A percentile compares a stretch with the other conserved stretches of the same genome.
phyloP scores from a whole-genome alignment of 805 yeast genomes.

The Suhomyces xylopsoci region DNA sequence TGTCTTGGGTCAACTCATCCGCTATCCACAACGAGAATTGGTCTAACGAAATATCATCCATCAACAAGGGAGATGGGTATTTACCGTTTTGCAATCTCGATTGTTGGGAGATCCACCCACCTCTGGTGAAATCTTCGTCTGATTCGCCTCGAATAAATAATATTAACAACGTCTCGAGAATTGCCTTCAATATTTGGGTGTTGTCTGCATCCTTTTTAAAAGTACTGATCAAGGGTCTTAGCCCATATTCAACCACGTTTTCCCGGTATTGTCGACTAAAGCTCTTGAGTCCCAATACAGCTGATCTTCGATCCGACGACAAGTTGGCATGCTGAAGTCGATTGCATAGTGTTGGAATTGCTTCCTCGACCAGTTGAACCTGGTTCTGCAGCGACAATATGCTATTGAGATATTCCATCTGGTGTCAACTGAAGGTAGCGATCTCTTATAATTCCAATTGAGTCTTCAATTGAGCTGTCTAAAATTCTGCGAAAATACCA shows the following conservation, averaged over 20 bases:
- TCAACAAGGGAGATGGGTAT: conserved; percentile 68
- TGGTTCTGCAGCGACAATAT: conserved; percentile 32
- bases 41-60: conserved; percentile 59
- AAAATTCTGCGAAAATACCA: neutral
- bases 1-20: conserved; percentile 76
- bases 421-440: neutral
- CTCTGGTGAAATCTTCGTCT: conserved; percentile 61
- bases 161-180: conserved; percentile 80
- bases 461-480: neutral
- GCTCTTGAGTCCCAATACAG: conserved; percentile 83
- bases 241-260: conserved; percentile 81
- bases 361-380: conserved; percentile 62
- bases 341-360: conserved; percentile 86
- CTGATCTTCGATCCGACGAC: conserved; percentile 85
- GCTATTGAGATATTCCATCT: conserved; percentile 39
- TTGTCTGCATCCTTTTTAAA: conserved; percentile 67
- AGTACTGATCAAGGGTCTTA: conserved; percentile 67
- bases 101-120: conserved; percentile 66
- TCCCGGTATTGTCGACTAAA: conserved; percentile 88
- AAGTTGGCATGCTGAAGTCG: conserved; percentile 78
- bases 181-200: conserved; percentile 67
- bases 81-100: conserved; percentile 73
- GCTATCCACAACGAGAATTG: conserved; percentile 94
- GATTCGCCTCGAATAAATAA: conserved; percentile 69
- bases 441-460: neutral